Conservation (phyloP, 2,329 filamentous ascomycete species). For the Trichoderma koningiopsis region DNA sequence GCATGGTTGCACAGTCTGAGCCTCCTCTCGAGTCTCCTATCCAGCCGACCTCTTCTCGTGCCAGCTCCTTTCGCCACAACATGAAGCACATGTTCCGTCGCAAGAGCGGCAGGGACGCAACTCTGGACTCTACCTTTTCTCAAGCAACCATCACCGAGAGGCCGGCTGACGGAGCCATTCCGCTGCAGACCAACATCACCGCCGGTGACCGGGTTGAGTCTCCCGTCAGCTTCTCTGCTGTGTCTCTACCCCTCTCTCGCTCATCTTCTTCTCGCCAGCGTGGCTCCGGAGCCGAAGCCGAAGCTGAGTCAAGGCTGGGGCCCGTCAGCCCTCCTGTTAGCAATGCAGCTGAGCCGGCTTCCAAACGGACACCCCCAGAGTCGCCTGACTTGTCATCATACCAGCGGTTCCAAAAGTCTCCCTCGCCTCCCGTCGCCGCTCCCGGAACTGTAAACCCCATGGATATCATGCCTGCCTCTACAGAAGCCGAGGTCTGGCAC, state of each 20-base stretch:
- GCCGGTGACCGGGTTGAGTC: slow-evolving; percentile 24
- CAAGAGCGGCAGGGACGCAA: slow-evolving; percentile 38
- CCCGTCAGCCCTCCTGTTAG: slow-evolving; percentile 5
- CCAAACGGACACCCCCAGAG: slow-evolving; percentile 34
- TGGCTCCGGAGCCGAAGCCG: slow-evolving; percentile 19
- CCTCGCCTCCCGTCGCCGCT: slow-evolving; percentile 40
- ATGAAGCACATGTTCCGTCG: slow-evolving; percentile 42
- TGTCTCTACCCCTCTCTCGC: slow-evolving; percentile 18
- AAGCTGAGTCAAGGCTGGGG: slow-evolving; percentile 4
- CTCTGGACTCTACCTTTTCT: slow-evolving; percentile 32
- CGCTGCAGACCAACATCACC: slow-evolving; percentile 25
- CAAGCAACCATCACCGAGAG: slow-evolving; percentile 7
- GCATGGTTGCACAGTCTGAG: slow-evolving; percentile 40
- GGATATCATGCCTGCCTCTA: slow-evolving; percentile 53
- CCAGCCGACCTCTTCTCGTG: slow-evolving; percentile 34
- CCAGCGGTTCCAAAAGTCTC: slow-evolving; percentile 32
- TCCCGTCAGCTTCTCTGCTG: slow-evolving; percentile 22
- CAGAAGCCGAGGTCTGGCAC: slow-evolving; percentile 43
- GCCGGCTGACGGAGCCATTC: slow-evolving; percentile 5
- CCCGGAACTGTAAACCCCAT: slow-evolving; percentile 56
- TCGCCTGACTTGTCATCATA: slow-evolving; percentile 31
- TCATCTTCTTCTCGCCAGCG: slow-evolving; percentile 21
- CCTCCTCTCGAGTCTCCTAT: slow-evolving; percentile 27
- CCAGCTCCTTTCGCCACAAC: slow-evolving; percentile 42
- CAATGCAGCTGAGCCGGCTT: slow-evolving; percentile 27